Percentiles rank a stretch among this genome's conserved stretches.
Conservation (phyloP, 2,329 filamentous ascomycete species). For the Penicillium sp. region DNA sequence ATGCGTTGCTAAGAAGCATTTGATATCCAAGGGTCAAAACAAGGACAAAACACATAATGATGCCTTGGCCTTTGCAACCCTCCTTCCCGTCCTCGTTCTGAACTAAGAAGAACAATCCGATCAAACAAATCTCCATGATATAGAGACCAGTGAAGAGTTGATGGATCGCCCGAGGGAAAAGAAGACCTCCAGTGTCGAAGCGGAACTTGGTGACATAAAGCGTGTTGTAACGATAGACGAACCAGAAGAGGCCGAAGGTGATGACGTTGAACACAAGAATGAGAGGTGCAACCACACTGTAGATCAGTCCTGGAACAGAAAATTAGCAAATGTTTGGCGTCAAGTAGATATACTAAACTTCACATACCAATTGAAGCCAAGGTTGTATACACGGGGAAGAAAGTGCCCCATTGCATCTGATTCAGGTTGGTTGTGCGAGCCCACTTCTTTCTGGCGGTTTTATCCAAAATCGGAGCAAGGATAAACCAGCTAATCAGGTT, state of each 20-base stretch:
- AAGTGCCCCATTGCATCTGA: conserved; percentile 82
- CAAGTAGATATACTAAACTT: neutral
- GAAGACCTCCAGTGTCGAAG: conserved; percentile 85
- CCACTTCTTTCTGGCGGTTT: conserved; percentile 81
- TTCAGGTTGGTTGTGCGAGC: conserved; percentile 75
- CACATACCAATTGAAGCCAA: conserved; percentile 80
- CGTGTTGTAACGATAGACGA: conserved; percentile 95
- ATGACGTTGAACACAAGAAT: conserved; percentile 92
- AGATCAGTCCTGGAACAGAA: conserved; percentile 63
- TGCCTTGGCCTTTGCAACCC: conserved; percentile 72
- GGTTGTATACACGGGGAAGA: conserved; percentile 96
- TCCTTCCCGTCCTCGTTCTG: conserved; percentile 55
- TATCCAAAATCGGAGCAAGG: conserved; percentile 77
- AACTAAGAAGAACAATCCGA: conserved; percentile 85
- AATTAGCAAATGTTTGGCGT: conserved; percentile 4
- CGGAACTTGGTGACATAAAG: conserved; percentile 90
- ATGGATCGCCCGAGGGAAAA: conserved; percentile 91
- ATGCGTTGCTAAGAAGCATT: conserved; percentile 75
- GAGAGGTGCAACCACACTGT: conserved; percentile 83
- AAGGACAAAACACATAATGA: conserved; percentile 77
- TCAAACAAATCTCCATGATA: conserved; percentile 86
- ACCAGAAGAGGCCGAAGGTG: conserved; percentile 88
- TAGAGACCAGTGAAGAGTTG: conserved; percentile 95
- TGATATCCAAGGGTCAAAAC: conserved; percentile 77
- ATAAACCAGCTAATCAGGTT: conserved; percentile 79